Evolutionary conservation across 75 land plant species (phyloP).

Genomic region (Azolla pinnata): DNA sequence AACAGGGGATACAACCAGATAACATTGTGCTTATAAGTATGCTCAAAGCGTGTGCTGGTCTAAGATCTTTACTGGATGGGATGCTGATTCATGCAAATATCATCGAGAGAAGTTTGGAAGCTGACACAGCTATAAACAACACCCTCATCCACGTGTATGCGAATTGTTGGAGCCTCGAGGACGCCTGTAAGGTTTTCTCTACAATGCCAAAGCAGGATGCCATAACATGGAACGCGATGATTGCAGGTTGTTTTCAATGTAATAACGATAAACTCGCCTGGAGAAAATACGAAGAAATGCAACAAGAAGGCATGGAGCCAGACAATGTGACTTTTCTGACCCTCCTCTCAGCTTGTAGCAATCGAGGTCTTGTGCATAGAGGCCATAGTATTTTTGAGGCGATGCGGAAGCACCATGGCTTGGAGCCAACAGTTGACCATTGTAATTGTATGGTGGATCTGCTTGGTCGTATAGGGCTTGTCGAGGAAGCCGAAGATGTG

Average conservation of each 20-base stretch:
- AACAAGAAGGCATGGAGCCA: background rate
- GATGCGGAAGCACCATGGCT: slow-evolving; percentile 24
- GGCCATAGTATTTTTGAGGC: slow-evolving; percentile 28
- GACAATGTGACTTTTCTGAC: slow-evolving; percentile 19
- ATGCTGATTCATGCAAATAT: slow-evolving; percentile 22
- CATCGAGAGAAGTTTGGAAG: slow-evolving; percentile 14
- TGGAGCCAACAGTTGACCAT: slow-evolving; percentile 40
- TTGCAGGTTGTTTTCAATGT: slow-evolving; percentile 24
- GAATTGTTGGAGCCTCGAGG: slow-evolving; percentile 21
- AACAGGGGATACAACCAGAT: slow-evolving; percentile 27
- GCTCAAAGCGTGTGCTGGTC: slow-evolving; percentile 27
- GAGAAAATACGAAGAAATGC: slow-evolving; percentile 3
- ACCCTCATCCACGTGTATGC: slow-evolving; percentile 36
- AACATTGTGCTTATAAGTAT: slow-evolving; percentile 36
- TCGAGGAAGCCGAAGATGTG: slow-evolving; percentile 39
- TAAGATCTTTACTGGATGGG: slow-evolving; percentile 14
- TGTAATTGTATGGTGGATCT: slow-evolving; percentile 60
- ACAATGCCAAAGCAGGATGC: slow-evolving; percentile 7
- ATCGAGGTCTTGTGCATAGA: slow-evolving; percentile 39
- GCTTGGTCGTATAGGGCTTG: slow-evolving; percentile 37
- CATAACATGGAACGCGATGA: slow-evolving; percentile 36
- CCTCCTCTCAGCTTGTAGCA: slow-evolving; percentile 46
- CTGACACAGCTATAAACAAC: slow-evolving; percentile 11
- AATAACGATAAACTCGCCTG: background rate
- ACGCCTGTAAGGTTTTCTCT: slow-evolving; percentile 20